Evolutionary conservation across 73 alveolate species (phyloP).

Genomic region (Stentor roeselii): DNA sequence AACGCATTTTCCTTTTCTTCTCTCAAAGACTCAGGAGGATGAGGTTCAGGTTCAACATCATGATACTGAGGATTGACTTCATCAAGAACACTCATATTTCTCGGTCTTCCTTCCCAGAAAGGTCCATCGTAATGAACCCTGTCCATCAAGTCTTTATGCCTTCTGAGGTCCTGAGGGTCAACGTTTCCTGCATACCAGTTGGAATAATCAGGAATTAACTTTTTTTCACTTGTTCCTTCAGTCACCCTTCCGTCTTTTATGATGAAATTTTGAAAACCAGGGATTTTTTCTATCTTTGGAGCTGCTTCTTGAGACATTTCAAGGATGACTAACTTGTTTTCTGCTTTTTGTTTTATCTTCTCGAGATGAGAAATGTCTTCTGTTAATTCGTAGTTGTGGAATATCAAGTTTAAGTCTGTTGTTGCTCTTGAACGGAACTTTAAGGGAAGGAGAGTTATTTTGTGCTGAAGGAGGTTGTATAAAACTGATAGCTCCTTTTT

Average conservation of each 20-base stretch:
- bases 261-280: slow-evolving; percentile 35
- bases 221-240: slow-evolving; percentile 64
- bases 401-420: not conserved
- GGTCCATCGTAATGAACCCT: slow-evolving; percentile 80
- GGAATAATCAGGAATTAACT: slow-evolving; percentile 53
- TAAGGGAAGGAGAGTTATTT: not conserved
- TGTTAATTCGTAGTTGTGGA: not conserved
- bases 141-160: slow-evolving; percentile 82
- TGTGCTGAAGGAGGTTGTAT: not conserved
- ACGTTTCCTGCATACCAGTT: slow-evolving; percentile 80
- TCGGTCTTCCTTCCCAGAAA: slow-evolving; percentile 74
- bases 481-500: not conserved
- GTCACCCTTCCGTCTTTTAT: slow-evolving; percentile 70
- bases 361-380: not conserved
- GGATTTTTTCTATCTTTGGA: slow-evolving; percentile 27
- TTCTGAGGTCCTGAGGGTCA: slow-evolving; percentile 76
- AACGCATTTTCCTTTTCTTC: not conserved
- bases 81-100: slow-evolving; percentile 66
- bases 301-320: not conserved
- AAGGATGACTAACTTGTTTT: not conserved
- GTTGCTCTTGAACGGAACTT: slow-evolving; percentile 11
- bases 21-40: not conserved
- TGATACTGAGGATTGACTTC: slow-evolving; percentile 28
- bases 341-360: slow-evolving; percentile 29
- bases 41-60: not conserved